A percentile compares a stretch with the other conserved stretches of the same genome.
Conservation (phyloP, 331 rosid species). For the Cydonia oblonga region DNA sequence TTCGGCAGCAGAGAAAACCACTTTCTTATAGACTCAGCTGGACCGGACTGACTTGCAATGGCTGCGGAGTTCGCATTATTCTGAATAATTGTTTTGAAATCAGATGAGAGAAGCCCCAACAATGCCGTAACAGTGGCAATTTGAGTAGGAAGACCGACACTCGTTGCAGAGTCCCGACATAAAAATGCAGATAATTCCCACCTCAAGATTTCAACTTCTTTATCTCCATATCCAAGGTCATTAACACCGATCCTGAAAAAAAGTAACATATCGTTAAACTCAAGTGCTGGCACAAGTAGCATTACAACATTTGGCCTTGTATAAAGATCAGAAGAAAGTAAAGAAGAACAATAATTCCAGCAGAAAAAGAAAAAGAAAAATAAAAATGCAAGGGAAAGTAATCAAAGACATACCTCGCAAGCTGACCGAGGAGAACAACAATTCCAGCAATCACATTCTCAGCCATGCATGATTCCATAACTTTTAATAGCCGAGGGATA, state of each 20-base stretch:
- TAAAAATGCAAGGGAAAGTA: conserved; percentile 4
- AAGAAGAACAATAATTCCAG: too few relatives aligned
- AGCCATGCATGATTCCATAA: conserved; percentile 37
- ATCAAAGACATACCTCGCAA: conserved; percentile 57
- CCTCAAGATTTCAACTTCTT: conserved; percentile 45
- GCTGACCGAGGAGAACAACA: conserved; percentile 70
- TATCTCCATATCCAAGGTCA: conserved; percentile 54
- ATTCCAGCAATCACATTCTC: conserved; percentile 36
- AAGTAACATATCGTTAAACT: conserved; percentile 1
- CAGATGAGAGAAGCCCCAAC: conserved; percentile 43
- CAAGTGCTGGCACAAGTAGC: background rate
- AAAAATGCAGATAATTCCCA: conserved; percentile 33
- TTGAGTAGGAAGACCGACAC: conserved; percentile 35
- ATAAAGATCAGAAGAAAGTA: background rate
- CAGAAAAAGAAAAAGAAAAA: background rate
- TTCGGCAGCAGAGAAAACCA: conserved; percentile 56
- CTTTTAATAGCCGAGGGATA: conserved; percentile 45
- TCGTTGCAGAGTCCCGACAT: conserved; percentile 11
- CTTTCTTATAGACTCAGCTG: conserved; percentile 30
- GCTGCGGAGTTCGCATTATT: conserved; percentile 12
- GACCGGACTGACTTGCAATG: conserved; percentile 16
- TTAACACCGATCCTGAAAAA: conserved; percentile 59
- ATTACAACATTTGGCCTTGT: background rate
- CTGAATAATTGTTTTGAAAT: conserved; percentile 43
- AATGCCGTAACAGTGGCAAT: conserved; percentile 46